A percentile compares a stretch with the other conserved stretches of the same genome.
Conservation (phyloP, 108 stramenopile species). For the Mediolabrus comicus region DNA sequence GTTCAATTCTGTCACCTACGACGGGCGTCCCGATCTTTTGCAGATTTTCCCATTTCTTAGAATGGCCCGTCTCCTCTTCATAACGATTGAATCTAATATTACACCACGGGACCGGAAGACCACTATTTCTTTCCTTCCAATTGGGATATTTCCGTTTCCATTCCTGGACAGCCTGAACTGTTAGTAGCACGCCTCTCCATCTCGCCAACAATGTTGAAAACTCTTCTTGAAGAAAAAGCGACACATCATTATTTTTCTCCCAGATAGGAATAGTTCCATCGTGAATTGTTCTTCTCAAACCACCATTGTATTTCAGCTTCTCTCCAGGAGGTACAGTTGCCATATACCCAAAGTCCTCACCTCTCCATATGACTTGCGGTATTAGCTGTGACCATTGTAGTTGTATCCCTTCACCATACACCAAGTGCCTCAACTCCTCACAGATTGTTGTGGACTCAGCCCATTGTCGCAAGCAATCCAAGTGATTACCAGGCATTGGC, state of each 20-base stretch:
- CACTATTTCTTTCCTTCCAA: background rate
- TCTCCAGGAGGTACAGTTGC: background rate
- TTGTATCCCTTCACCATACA: background rate
- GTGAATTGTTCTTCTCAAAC: background rate
- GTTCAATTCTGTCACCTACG: background rate
- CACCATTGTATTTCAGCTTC: background rate
- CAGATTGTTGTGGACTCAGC: background rate
- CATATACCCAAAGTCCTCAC: slow-evolving; percentile 25
- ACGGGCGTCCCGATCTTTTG: background rate
- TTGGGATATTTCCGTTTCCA: slow-evolving; percentile 2
- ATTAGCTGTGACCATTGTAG: slow-evolving; percentile 6
- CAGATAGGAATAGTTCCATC: background rate
- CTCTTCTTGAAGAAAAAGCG: background rate
- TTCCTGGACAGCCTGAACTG: background rate
- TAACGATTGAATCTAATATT: background rate
- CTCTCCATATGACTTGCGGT: slow-evolving; percentile 32
- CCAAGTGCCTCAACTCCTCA: background rate
- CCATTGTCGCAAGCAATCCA: background rate
- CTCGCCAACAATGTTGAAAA: background rate
- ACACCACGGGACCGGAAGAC: background rate
- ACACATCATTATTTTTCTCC: background rate
- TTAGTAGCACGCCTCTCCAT: slow-evolving; percentile 1
- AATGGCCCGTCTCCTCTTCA: background rate
- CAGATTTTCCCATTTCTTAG: background rate
- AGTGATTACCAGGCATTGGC: background rate